Percentiles rank a stretch among this genome's conserved stretches.
Conservation (phyloP, 2,329 filamentous ascomycete species). For the Aspergillus neotritici region DNA sequence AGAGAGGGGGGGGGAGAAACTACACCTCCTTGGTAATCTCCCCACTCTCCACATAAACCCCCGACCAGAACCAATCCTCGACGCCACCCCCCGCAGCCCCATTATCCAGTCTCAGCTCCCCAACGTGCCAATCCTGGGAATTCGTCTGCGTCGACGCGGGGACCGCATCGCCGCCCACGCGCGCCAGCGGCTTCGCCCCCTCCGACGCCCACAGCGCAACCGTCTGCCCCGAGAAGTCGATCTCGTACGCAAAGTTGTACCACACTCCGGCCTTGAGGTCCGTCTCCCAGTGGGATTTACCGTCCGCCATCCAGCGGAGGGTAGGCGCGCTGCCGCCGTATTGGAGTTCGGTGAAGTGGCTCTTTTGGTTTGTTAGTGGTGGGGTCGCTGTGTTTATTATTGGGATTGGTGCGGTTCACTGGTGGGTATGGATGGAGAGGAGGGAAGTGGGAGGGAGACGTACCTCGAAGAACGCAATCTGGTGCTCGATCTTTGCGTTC, state of each 20-base stretch:
- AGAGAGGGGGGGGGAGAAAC: not conserved
- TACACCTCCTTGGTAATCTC: conserved; percentile 37
- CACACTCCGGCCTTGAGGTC: conserved; percentile 59
- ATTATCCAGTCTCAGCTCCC: conserved; percentile 60
- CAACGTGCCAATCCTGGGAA: conserved; percentile 67
- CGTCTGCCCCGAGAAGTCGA: conserved; percentile 58
- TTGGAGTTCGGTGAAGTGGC: conserved; percentile 72
- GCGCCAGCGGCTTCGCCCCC: conserved; percentile 51
- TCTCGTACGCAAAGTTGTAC: conserved; percentile 72
- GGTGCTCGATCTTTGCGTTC: conserved; percentile 59
- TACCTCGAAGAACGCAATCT: conserved; percentile 52
- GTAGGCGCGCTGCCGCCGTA: conserved; percentile 56
- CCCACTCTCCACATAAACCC: conserved; percentile 64
- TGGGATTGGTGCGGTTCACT: too few species aligned
- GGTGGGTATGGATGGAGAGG: conserved; percentile 18
- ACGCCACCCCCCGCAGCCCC: conserved; percentile 45
- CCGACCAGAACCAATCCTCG: conserved; percentile 68
- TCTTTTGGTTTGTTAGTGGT: conserved; percentile 38
- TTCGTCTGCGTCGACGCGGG: conserved; percentile 58
- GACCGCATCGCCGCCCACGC: conserved; percentile 54
- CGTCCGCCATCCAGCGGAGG: conserved; percentile 60
- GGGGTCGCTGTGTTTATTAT: too few species aligned
- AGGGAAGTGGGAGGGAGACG: not conserved
- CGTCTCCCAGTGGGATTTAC: conserved; percentile 57
- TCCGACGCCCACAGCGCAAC: conserved; percentile 68